A percentile compares a stretch with the other conserved stretches of the same genome.
Evolutionary conservation across 1,139 yeast species (phyloP).

Genomic region (Sugiyamaella grinbergsii): DNA sequence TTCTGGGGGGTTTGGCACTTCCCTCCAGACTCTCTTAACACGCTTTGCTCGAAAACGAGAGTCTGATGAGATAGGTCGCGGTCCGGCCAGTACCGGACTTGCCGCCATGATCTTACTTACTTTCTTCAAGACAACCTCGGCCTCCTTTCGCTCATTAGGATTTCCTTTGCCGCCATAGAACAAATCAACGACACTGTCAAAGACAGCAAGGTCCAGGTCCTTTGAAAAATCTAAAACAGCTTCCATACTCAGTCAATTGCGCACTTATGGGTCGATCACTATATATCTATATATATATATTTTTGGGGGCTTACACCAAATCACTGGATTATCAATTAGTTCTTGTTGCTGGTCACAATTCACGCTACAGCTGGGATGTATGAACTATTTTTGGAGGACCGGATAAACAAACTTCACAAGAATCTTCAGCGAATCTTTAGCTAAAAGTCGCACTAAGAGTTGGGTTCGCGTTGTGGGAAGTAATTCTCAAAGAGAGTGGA

Average conservation of each 20-base stretch:
- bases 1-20: neutral
- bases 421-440: neutral
- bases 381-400: neutral
- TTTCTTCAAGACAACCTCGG: constrained; percentile 79
- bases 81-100: neutral
- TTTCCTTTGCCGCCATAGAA: constrained; percentile 82
- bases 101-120: constrained; percentile 27
- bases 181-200: constrained; percentile 86
- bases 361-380: neutral
- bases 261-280: neutral
- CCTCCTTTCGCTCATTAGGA: constrained; percentile 64
- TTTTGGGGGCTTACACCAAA: no score
- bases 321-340: no score
- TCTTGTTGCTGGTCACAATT: constrained; percentile 1
- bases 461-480: neutral
- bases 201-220: constrained; percentile 74
- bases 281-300: no score
- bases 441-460: neutral
- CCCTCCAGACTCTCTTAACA: neutral
- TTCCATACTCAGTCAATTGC: constrained; percentile 58
- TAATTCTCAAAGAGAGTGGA: neutral
- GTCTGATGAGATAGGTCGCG: no score
- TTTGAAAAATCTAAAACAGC: constrained; percentile 80
- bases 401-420: constrained; percentile 1
- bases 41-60: neutral